phyloP scores from a whole-genome alignment of 345 rosid genomes.

The Citrus glauca region DNA sequence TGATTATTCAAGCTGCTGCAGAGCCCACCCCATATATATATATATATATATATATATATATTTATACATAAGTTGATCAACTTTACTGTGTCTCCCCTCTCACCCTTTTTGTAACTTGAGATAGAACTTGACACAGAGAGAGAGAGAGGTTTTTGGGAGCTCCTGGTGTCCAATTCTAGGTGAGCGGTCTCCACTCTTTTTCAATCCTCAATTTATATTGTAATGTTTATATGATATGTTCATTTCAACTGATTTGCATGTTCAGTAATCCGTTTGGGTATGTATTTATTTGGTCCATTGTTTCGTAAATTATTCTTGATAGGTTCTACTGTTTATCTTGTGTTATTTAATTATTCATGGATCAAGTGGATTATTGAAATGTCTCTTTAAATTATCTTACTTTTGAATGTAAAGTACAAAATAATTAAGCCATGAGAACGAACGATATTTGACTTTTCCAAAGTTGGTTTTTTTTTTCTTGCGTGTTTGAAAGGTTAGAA shows the following conservation, averaged over 20 bases:
- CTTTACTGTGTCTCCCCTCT: not conserved
- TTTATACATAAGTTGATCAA: not conserved
- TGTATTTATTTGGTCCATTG: not conserved
- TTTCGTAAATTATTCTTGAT: not conserved
- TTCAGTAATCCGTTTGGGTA: not conserved
- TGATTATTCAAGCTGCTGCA: constrained; percentile 14
- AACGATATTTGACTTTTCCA: not conserved
- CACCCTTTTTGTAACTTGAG: not conserved
- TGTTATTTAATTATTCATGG: not conserved
- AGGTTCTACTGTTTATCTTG: not conserved
- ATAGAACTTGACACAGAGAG: not conserved
- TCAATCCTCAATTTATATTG: not conserved
- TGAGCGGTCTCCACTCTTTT: constrained; percentile 6
- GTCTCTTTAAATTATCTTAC: not conserved
- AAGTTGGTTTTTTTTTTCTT: not conserved
- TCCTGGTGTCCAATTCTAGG: not conserved
- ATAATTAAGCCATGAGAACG: not conserved
- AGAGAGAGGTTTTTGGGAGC: not conserved
- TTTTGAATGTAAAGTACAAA: not conserved
- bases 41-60: not conserved
- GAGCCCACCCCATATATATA: constrained; percentile 6
- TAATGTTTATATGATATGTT: not conserved
- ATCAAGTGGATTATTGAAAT: not conserved
- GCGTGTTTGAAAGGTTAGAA: not conserved
- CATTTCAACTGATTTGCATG: not conserved